A percentile compares a stretch with the other conserved stretches of the same genome.
phyloP scores from a whole-genome alignment of 805 yeast species.

The Cyberlindnera veronae region DNA sequence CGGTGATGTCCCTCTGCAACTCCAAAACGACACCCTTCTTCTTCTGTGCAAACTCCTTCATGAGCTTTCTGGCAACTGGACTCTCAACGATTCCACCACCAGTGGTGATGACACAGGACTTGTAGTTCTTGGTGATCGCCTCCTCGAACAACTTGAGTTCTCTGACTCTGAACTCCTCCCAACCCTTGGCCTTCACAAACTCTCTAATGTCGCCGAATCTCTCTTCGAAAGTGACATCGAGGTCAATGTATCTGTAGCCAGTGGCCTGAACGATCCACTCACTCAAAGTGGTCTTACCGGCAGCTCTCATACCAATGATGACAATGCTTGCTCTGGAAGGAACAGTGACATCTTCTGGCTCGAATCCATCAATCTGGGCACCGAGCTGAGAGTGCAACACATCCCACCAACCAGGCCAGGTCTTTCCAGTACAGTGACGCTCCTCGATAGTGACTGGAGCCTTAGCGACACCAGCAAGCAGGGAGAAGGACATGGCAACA shows the following conservation, averaged over 20 bases:
- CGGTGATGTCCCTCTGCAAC: constrained; percentile 81
- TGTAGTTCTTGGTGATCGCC: constrained; percentile 37
- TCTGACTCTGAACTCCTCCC: constrained; percentile 79
- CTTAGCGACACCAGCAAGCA: constrained; percentile 69
- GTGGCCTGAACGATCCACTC: constrained; percentile 69
- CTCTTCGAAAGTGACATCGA: constrained; percentile 70
- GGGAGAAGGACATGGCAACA: constrained; percentile 95
- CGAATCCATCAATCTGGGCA: constrained; percentile 68
- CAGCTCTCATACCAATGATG: constrained; percentile 96
- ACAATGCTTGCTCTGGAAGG: constrained; percentile 53
- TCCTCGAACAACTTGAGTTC: constrained; percentile 60
- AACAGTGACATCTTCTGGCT: constrained; percentile 34
- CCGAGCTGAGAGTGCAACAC: constrained; percentile 66
- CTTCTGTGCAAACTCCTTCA: constrained; percentile 47
- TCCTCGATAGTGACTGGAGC: constrained; percentile 71
- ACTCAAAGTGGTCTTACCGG: constrained; percentile 88
- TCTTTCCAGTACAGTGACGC: constrained; percentile 90
- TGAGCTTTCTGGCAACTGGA: constrained; percentile 56
- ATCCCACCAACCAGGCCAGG: constrained; percentile 99
- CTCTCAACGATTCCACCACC: constrained; percentile 97
- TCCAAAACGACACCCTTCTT: constrained; percentile 75
- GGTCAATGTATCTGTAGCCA: constrained; percentile 67
- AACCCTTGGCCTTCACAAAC: constrained; percentile 62
- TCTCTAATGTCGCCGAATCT: constrained; percentile 50
- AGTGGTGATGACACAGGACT: constrained; percentile 69